A percentile compares a stretch with the other conserved stretches of the same genome.
These are phyloP conservation scores for Plantago ovata DNA, from an alignment of 257 asterid species.

Conservation along the genomic window DNA sequence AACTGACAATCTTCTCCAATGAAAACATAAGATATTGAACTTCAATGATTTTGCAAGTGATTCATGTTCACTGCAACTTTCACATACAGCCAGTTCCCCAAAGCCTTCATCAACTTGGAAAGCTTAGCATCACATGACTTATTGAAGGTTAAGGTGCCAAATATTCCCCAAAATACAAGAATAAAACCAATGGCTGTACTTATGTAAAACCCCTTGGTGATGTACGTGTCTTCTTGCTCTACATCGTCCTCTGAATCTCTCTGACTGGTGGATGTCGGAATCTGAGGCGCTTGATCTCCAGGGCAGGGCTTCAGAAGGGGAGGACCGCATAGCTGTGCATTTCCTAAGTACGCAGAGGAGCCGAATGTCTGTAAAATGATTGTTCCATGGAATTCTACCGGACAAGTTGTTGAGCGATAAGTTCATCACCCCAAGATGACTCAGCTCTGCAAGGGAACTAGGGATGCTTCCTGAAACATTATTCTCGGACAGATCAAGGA, in stretches of 20 bases:
- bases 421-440: constrained; percentile 10
- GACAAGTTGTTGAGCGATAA: constrained; percentile 23
- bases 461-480: constrained; percentile 26
- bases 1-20: too few relatives aligned
- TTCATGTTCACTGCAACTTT: not conserved
- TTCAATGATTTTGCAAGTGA: not conserved
- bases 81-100: constrained; percentile 1
- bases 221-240: constrained; percentile 4
- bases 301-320: constrained; percentile 20
- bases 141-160: constrained; percentile 15
- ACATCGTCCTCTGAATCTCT: not conserved
- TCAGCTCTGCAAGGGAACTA: constrained; percentile 4
- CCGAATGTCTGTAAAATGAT: constrained; percentile 23
- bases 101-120: not conserved
- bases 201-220: constrained; percentile 15
- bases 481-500: constrained; percentile 28
- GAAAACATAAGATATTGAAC: too few relatives aligned
- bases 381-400: constrained; percentile 21
- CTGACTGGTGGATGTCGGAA: not conserved
- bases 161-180: constrained; percentile 19
- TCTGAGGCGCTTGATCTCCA: not conserved
- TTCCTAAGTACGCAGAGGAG: constrained; percentile 15
- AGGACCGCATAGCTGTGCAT: constrained; percentile 22
- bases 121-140: constrained; percentile 13
- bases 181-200: constrained; percentile 24